Evolutionary conservation across 768 basidiomycete genomes (phyloP), one percentile per base, ranked within the genome.

Genomic region (Mycena kentingensis): DNA sequence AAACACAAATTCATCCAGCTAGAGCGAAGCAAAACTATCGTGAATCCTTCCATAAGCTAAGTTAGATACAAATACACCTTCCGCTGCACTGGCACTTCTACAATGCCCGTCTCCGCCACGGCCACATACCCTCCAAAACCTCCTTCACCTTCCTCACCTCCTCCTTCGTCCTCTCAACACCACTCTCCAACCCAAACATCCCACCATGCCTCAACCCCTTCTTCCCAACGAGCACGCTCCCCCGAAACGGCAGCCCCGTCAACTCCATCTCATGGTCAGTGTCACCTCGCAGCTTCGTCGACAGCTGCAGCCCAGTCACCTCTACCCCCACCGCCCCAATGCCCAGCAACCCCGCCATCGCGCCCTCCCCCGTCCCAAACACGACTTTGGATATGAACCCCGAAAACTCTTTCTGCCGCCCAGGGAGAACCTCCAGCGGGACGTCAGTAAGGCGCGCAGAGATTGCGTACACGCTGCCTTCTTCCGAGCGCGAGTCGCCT

Each of bases 361-460:
- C 88, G 2, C 88, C 87, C 18, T 77, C 70, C 2, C n/a, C 90
- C 80, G 88, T 89, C 52, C 1, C 38, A 51, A 36, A 42, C 31
- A 51, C 6, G 25, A 89, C 90, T 83, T 93, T 93, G 57, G 77
- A 70, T 15, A 93, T 81, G 54, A 93, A 93, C 48, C 77, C 74
- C 54, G 85, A 83, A 57, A 93, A 91, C 61, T 87, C 80, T 55
- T 77, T 82, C 66, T 90, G 79, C 36, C 91, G 78, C 5, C 90
- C 89, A 0, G 90, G 88, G 0, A 93, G 72, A 10, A 93, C 87
- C 51, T 90, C 72, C 26, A 93, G 69, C 12, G 90, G 89, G 11
- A 90, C 84, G 59, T 92, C 87, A 2, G 78, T 74, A 41, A 93
- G 78, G 57, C 77, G 76, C 7, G 91, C 88, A 0, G 78, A 76